phyloP scores from a whole-genome alignment of 805 yeast species.

The Hanseniaspora jakobsenii region DNA sequence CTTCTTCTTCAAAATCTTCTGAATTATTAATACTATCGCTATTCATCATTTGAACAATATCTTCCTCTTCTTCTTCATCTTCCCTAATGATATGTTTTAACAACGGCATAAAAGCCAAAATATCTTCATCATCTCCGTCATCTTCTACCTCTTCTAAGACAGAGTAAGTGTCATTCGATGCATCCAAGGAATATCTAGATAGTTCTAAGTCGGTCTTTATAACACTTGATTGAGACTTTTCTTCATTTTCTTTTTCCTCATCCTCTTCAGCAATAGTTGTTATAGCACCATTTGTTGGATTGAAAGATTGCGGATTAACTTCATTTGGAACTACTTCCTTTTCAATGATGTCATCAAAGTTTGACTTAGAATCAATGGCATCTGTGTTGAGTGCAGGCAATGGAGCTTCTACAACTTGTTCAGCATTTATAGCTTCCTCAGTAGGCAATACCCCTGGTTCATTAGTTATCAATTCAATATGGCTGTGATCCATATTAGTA shows the following conservation, averaged over 20 bases:
- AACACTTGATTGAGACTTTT: slow-evolving; percentile 16
- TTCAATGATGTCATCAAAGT: too few relatives aligned
- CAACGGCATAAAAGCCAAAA: slow-evolving; percentile 11
- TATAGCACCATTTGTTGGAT: too few relatives aligned
- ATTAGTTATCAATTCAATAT: background rate
- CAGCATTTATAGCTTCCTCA: background rate
- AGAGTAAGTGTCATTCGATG: slow-evolving; percentile 12
- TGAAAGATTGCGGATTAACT: too few relatives aligned
- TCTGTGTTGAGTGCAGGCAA: too few relatives aligned
- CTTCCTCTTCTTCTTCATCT: slow-evolving; percentile 16
- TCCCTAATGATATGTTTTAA: slow-evolving; percentile 14
- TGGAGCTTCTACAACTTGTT: background rate
- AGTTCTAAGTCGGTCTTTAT: background rate
- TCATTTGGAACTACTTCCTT: too few relatives aligned
- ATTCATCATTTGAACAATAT: background rate
- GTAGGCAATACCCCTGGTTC: background rate
- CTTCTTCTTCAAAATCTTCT: slow-evolving; percentile 16
- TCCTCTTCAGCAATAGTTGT: slow-evolving; percentile 12
- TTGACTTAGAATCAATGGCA: too few relatives aligned
- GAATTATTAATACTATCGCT: background rate
- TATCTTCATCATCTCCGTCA: slow-evolving; percentile 15
- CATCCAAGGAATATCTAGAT: background rate
- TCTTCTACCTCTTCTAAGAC: slow-evolving; percentile 10
- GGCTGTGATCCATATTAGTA: background rate
- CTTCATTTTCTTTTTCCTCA: slow-evolving; percentile 21